Evolutionary conservation across 768 basidiomycete genomes (phyloP).

Genomic region (Tricholoma flavovirens): DNA sequence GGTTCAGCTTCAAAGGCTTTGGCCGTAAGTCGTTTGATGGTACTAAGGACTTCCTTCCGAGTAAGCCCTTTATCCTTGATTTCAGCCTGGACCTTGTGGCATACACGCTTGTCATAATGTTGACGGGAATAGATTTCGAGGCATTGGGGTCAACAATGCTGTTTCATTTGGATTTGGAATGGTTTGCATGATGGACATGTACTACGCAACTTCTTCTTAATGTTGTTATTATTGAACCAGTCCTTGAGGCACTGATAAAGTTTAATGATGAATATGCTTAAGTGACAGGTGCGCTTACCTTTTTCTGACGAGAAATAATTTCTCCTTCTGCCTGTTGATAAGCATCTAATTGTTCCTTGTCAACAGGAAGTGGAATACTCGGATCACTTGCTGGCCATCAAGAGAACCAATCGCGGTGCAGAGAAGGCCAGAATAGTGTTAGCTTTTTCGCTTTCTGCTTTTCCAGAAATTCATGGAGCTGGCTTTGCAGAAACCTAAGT

Average conservation of each 20-base stretch:
- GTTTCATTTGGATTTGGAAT: neutral
- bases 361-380: neutral
- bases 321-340: neutral
- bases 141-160: neutral
- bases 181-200: neutral
- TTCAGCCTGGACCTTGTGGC: neutral
- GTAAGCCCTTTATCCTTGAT: constrained; percentile 1
- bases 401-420: neutral
- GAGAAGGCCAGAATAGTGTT: neutral
- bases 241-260: neutral
- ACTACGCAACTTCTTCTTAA: neutral
- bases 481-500: neutral
- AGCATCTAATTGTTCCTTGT: neutral
- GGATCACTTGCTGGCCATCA: neutral
- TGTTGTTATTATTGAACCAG: constrained; percentile 1
- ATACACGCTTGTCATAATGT: neutral
- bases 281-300: neutral
- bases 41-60: neutral
- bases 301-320: neutral
- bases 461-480: neutral
- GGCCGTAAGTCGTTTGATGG: neutral
- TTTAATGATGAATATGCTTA: neutral
- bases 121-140: neutral
- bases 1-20: neutral
- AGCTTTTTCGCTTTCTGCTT: constrained; percentile 1